Evolutionary conservation across 352 stramenopile genomes (phyloP).

Genomic region (Globisporangium takayamanum): DNA sequence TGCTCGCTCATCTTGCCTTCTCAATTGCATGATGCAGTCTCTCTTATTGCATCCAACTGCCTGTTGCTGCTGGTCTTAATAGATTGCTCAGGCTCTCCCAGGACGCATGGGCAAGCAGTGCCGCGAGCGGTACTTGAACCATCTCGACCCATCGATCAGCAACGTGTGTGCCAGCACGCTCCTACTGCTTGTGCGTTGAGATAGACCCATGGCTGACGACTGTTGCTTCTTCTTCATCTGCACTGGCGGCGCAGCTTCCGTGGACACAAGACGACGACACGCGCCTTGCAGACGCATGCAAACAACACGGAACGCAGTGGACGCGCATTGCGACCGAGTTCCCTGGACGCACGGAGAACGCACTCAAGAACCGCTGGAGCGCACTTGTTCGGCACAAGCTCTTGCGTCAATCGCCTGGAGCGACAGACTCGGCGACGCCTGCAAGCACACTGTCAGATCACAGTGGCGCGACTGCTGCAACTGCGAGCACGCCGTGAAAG

Average conservation of each 20-base stretch:
- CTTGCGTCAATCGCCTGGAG: neutral
- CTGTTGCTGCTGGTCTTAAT: too few species aligned
- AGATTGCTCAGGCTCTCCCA: conserved; percentile 55
- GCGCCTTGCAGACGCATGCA: conserved; percentile 19
- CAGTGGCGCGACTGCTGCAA: conserved; percentile 33
- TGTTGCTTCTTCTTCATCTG: neutral
- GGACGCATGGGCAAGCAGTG: conserved; percentile 64
- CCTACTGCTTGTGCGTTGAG: neutral
- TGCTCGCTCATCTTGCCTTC: neutral
- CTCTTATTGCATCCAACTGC: too few species aligned
- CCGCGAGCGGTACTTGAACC: conserved; percentile 63
- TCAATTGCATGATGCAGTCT: too few species aligned
- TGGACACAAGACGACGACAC: conserved; percentile 51
- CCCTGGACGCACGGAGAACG: conserved; percentile 45
- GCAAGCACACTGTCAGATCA: conserved; percentile 6
- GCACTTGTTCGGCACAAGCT: conserved; percentile 18
- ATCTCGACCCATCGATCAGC: conserved; percentile 39
- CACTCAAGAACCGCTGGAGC: conserved; percentile 71
- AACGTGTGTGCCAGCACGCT: conserved; percentile 18
- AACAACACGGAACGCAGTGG: conserved; percentile 35
- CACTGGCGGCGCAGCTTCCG: conserved; percentile 16
- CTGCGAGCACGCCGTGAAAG: conserved; percentile 41
- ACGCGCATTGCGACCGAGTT: conserved; percentile 34
- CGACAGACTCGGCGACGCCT: neutral
- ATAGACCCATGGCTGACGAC: too few species aligned